Evolutionary conservation across 2,329 filamentous ascomycete species (phyloP).

Genomic region (Aspergillus felis): DNA sequence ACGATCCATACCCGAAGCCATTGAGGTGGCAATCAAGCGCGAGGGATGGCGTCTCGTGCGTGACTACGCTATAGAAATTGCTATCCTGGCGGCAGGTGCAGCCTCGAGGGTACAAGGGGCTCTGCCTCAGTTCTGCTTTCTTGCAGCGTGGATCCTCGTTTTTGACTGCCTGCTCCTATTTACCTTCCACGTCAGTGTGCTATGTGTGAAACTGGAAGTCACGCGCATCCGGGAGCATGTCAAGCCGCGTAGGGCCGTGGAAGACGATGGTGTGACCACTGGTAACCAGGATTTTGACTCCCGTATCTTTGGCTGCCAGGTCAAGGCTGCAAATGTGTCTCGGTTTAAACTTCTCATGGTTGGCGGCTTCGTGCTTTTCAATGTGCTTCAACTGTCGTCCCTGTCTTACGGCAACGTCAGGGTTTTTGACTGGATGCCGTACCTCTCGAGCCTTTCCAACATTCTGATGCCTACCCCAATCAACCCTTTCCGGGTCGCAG

Average conservation of each 20-base stretch:
- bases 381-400: conserved; percentile 81
- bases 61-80: conserved; percentile 91
- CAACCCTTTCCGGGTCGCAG: conserved; percentile 94
- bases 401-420: conserved; percentile 74
- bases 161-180: conserved; percentile 95
- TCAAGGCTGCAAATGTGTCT: conserved; percentile 82
- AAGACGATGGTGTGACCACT: conserved; percentile 89
- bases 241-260: conserved; percentile 84
- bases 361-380: conserved; percentile 83
- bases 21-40: conserved; percentile 60
- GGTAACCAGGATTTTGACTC: conserved; percentile 89
- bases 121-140: conserved; percentile 95
- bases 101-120: conserved; percentile 94
- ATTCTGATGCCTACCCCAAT: conserved; percentile 74
- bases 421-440: conserved; percentile 41
- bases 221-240: conserved; percentile 98
- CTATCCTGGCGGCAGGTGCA: conserved; percentile 77
- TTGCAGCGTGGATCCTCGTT: conserved; percentile 93
- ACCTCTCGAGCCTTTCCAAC: conserved; percentile 52
- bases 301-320: conserved; percentile 77
- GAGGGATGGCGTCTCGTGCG: conserved; percentile 62
- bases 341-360: conserved; percentile 99
- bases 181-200: conserved; percentile 94
- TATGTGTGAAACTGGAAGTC: conserved; percentile 98
- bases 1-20: no score